Evolutionary conservation across 495 filamentous ascomycete species (phyloP), one percentile per base, ranked within the genome.

Genomic region (Aspergillus leporis): DNA sequence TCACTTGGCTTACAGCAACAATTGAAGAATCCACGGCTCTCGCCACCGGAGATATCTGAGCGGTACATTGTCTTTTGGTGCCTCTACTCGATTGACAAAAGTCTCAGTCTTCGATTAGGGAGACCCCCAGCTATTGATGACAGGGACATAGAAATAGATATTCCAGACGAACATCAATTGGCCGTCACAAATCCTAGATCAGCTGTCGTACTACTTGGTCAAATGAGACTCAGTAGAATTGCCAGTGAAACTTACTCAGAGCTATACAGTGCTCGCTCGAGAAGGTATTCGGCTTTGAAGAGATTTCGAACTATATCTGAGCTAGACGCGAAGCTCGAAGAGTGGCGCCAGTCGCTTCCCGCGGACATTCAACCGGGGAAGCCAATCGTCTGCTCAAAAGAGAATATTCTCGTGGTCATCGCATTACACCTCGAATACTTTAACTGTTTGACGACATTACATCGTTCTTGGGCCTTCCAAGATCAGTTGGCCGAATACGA

Each of bases 251-350:
- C 14, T 45, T 45, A 45, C n/a, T 45, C 41, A 14, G 41, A 45
- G 41, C 41, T 45, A 5, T 45, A 45, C 19, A 45, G 41, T 14
- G 41, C 41, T 21, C 41, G 41, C 16, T 45, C 41, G n/a, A 45
- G 41, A 9, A 45, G 14, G 14, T 45, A 45, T 19, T 14, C 41
- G 41, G 41, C 41, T 18, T 4, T 45, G 18, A 45, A 45, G n/a
- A 45, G 41, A 19, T 45, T 45, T 45, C 41, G 41, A 45, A 45
- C 41, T 21, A 45, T 45, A 45, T 45, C 41, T 45, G 41, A 45
- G 41, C 18, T 45, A 19, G 41, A 45, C n/a, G 19, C 5, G 3
- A 45, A 45, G n/a, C 41, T 45, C n/a, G 8, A 45, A 45, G 41
- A 45, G 16, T 45, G 41, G 41, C 14, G 41, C 16, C 16, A 18